phyloP scores from a whole-genome alignment of 2,329 filamentous ascomycete genomes.

The Trichoderma sp. region DNA sequence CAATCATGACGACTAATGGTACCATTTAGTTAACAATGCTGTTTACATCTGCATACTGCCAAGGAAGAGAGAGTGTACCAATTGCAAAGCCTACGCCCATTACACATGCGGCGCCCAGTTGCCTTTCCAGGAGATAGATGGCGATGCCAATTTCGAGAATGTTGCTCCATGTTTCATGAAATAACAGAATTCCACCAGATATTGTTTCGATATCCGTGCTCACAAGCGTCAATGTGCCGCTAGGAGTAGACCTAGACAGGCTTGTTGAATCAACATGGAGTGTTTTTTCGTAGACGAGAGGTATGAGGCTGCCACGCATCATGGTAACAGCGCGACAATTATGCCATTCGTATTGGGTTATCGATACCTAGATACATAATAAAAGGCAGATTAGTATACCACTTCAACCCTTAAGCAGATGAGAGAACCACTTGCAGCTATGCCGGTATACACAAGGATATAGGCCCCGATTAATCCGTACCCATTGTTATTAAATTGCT shows the following conservation, averaged over 20 bases:
- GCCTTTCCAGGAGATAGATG: background rate
- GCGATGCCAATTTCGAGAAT: background rate
- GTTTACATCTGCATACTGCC: background rate
- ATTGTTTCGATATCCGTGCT: background rate
- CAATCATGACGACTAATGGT: constrained; percentile 35
- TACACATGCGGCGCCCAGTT: background rate
- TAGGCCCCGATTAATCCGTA: constrained; percentile 36
- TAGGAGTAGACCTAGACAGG: background rate
- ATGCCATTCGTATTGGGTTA: background rate
- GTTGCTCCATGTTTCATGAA: background rate
- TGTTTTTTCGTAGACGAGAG: background rate
- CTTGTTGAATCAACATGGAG: background rate
- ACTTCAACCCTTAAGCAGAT: too few species aligned
- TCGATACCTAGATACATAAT: background rate
- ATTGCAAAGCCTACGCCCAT: constrained; percentile 48
- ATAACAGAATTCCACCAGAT: background rate
- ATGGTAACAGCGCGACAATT: background rate
- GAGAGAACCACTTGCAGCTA: constrained; percentile 28
- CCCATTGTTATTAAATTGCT: constrained; percentile 30
- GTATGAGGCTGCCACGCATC: background rate
- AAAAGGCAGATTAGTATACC: background rate
- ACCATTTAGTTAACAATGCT: background rate
- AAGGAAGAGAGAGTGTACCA: constrained; percentile 34
- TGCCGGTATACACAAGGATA: constrained; percentile 32
- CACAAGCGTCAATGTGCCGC: background rate